Conservation (phyloP, 495 filamentous ascomycete species). For the Massariosphaeria phaeospora region DNA sequence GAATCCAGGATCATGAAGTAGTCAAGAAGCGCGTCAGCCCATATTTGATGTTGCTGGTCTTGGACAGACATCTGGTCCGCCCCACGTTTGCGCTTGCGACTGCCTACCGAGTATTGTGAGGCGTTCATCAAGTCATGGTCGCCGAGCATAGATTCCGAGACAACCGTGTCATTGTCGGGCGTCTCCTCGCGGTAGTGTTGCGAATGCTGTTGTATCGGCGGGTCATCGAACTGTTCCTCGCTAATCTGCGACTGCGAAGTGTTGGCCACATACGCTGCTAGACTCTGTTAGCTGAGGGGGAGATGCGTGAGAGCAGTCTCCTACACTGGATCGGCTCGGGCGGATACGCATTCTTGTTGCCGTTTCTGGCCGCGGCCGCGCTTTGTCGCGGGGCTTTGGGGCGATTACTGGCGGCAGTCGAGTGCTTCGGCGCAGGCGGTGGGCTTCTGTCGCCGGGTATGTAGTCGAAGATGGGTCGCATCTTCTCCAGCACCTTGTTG, state of each 20-base stretch:
- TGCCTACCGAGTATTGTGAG: slow-evolving; percentile 60
- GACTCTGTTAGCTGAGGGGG: slow-evolving; percentile 7
- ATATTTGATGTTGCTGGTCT: slow-evolving; percentile 80
- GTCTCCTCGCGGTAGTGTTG: slow-evolving; percentile 74
- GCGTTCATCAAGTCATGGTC: slow-evolving; percentile 71
- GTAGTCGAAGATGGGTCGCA: slow-evolving; percentile 85
- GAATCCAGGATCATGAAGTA: slow-evolving; percentile 84
- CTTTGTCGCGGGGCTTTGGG: slow-evolving; percentile 54
- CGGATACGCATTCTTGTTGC: slow-evolving; percentile 24
- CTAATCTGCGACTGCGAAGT: slow-evolving; percentile 41
- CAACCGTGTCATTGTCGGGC: slow-evolving; percentile 71
- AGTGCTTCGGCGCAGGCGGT: slow-evolving; percentile 89
- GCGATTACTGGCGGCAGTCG: slow-evolving; percentile 63
- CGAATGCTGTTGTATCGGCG: slow-evolving; percentile 27
- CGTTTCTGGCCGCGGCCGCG: slow-evolving; percentile 22
- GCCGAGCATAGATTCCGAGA: slow-evolving; percentile 74
- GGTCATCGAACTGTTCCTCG: slow-evolving; percentile 52
- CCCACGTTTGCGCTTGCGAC: slow-evolving; percentile 72
- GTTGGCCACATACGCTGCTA: slow-evolving; percentile 4
- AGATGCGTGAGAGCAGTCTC: slow-evolving; percentile 7
- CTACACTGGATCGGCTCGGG: slow-evolving; percentile 22
- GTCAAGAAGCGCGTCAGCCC: slow-evolving; percentile 85
- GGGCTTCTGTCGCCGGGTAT: slow-evolving; percentile 78
- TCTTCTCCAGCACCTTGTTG: slow-evolving; percentile 75
- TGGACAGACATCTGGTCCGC: slow-evolving; percentile 56